Conservation (phyloP, 2,329 filamentous ascomycete species). For the Apiospora phragmitis region DNA sequence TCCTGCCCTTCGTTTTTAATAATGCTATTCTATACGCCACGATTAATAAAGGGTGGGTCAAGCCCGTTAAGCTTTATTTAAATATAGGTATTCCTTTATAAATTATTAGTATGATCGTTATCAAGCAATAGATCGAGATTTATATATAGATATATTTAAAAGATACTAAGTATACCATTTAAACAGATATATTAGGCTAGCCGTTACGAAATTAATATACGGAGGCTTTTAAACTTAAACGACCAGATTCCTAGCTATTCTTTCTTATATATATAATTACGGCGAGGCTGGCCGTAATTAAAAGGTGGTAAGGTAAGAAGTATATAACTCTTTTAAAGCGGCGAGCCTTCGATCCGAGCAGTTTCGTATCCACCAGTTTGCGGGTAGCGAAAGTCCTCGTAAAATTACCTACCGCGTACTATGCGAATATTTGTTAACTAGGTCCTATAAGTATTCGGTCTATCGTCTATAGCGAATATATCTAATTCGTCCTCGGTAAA, state of each 20-base stretch:
- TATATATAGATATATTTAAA: background rate
- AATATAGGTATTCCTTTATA: background rate
- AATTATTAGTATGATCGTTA: background rate
- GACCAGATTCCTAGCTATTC: background rate
- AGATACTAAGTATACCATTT: background rate
- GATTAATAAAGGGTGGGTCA: background rate
- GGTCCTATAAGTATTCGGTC: background rate
- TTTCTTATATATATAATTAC: background rate
- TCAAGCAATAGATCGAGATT: background rate
- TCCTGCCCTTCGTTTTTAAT: background rate
- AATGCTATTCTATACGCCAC: background rate
- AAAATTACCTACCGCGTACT: background rate
- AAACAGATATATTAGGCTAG: background rate
- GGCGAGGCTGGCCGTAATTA: background rate
- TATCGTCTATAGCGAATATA: background rate
- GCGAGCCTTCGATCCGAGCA: background rate
- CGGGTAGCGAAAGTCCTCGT: background rate
- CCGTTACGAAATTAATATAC: background rate
- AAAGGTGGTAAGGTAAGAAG: background rate
- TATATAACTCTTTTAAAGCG: background rate
- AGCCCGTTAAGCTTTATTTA: background rate
- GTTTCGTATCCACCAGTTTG: background rate
- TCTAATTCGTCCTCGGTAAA: background rate
- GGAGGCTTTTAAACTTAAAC: background rate
- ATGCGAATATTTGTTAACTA: background rate